Percentiles rank a stretch among this genome's conserved stretches.
Evolutionary conservation across 2,329 filamentous ascomycete species (phyloP).

Genomic region (Sporothrix curviconia): DNA sequence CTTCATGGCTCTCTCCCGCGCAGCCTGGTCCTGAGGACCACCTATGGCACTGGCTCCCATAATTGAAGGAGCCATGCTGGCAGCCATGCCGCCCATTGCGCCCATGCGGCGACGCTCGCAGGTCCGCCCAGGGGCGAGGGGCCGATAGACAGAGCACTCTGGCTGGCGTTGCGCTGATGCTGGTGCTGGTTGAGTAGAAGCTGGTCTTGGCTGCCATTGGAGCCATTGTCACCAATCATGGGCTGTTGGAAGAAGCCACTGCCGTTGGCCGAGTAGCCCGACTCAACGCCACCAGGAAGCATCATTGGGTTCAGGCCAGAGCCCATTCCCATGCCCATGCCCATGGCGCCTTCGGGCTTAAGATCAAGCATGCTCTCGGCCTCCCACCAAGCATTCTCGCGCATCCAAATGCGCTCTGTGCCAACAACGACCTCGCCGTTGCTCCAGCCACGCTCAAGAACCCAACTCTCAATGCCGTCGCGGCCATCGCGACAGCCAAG

Average conservation of each 20-base stretch:
- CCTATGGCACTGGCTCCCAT: conserved; percentile 20
- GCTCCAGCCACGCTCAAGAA: conserved; percentile 93
- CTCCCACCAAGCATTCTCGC: conserved; percentile 94
- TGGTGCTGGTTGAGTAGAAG: conserved; percentile 51
- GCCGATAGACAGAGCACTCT: conserved; percentile 40
- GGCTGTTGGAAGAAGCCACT: conserved; percentile 66
- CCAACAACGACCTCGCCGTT: conserved; percentile 94
- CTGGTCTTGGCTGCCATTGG: conserved; percentile 66
- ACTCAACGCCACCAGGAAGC: conserved; percentile 56
- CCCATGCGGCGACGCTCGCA: conserved; percentile 21
- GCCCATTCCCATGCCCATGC: conserved; percentile 7
- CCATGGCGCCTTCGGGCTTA: conserved; percentile 51
- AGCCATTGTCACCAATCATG: conserved; percentile 50
- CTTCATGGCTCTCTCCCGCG: conserved; percentile 38
- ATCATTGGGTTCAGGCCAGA: conserved; percentile 28
- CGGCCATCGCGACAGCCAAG: conserved; percentile 84
- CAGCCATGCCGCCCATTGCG: conserved; percentile 38
- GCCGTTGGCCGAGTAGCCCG: conserved; percentile 60
- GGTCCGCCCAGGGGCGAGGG: conserved; percentile 26
- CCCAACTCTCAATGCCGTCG: conserved; percentile 91
- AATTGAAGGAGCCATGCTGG: conserved; percentile 43
- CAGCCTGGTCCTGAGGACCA: conserved; percentile 29
- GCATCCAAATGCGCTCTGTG: conserved; percentile 89
- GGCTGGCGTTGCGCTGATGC: conserved; percentile 51
- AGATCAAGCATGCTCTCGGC: conserved; percentile 93